Evolutionary conservation across 169 alveolate genomes (phyloP).

Genomic region (Plasmodium relictum): DNA sequence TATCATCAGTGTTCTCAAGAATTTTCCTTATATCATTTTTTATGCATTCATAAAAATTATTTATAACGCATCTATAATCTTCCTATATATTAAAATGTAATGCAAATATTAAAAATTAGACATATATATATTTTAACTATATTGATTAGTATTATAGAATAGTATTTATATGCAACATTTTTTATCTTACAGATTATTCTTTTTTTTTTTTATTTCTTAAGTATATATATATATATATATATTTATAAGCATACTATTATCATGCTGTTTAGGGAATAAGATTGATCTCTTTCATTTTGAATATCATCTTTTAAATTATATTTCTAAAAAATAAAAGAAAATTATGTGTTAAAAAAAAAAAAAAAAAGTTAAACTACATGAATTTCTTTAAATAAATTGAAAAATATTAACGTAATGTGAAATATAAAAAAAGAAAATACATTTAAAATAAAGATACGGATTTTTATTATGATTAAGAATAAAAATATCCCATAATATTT

Average conservation of each 20-base stretch:
- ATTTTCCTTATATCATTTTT: constrained; percentile 56
- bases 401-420: too few relatives aligned
- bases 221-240: constrained; percentile 4
- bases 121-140: too few relatives aligned
- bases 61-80: constrained; percentile 47
- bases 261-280: constrained; percentile 38
- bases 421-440: too few relatives aligned
- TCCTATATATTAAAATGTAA: constrained; percentile 25
- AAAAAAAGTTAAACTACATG: too few relatives aligned
- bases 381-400: too few relatives aligned
- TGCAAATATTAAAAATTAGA: constrained; percentile 8
- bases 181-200: not conserved
- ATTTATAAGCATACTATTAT: constrained; percentile 37
- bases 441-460: too few relatives aligned
- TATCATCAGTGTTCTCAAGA: constrained; percentile 20
- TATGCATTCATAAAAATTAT: constrained; percentile 61
- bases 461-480: too few relatives aligned
- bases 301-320: not conserved
- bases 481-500: too few relatives aligned
- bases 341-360: not conserved
- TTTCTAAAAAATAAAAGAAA: constrained; percentile 49
- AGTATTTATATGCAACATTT: constrained; percentile 1
- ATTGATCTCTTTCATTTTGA: constrained; percentile 21
- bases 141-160: not conserved
- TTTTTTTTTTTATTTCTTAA: not conserved